phyloP scores from a whole-genome alignment of 768 basidiomycete genomes.

The Tylopilus sp. region DNA sequence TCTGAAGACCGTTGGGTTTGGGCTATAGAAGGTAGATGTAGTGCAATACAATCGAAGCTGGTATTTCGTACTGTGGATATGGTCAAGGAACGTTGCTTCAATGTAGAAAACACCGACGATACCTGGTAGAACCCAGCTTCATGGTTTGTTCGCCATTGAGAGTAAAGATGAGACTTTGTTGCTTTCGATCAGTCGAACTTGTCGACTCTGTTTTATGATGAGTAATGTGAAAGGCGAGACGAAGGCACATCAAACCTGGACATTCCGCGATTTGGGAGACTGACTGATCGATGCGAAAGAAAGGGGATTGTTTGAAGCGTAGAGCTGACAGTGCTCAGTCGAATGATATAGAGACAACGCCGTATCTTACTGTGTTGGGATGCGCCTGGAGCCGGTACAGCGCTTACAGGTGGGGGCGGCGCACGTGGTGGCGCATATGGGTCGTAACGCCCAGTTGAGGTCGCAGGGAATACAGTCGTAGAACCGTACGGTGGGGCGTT shows the following conservation, averaged over 20 bases:
- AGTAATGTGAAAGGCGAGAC: not conserved
- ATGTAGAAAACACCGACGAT: constrained; percentile 20
- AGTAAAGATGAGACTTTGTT: constrained; percentile 57
- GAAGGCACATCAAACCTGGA: constrained; percentile 53
- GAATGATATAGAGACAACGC: constrained; percentile 7
- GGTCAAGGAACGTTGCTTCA: constrained; percentile 8
- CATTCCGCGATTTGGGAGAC: constrained; percentile 70
- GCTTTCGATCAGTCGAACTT: constrained; percentile 73
- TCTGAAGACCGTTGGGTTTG: constrained; percentile 49
- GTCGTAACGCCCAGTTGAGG: constrained; percentile 51
- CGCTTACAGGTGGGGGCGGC: constrained; percentile 35
- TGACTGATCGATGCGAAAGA: constrained; percentile 62
- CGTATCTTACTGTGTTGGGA: constrained; percentile 28
- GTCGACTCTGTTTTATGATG: constrained; percentile 56
- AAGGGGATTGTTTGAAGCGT: constrained; percentile 78
- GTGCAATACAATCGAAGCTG: constrained; percentile 90
- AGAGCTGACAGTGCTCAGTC: constrained; percentile 44
- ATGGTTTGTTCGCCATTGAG: constrained; percentile 60
- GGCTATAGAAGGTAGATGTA: constrained; percentile 68
- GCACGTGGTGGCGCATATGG: constrained; percentile 62
- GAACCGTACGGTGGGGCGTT: constrained; percentile 18
- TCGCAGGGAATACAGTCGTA: constrained; percentile 21
- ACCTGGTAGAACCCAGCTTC: constrained; percentile 60
- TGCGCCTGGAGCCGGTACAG: constrained; percentile 29
- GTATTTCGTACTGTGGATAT: constrained; percentile 51